phyloP scores from a whole-genome alignment of 1,284 basidiomycete genomes.

The Cryptococcus sp. region DNA sequence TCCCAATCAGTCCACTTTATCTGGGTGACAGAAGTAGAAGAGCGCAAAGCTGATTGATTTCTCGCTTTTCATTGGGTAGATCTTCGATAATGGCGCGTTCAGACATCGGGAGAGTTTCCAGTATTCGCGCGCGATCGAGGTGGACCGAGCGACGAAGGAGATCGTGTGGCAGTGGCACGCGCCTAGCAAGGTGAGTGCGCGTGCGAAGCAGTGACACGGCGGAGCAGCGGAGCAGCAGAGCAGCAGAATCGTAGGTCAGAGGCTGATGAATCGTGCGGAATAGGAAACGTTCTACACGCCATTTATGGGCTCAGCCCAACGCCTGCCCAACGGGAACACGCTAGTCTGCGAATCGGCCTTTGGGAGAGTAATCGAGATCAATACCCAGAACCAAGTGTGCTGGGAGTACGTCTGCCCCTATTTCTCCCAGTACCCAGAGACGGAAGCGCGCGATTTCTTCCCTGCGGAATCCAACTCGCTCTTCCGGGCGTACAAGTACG shows the following conservation, averaged over 20 bases:
- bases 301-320: constrained; percentile 28
- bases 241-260: neutral
- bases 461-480: constrained; percentile 22
- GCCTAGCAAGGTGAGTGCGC: constrained; percentile 14
- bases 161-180: constrained; percentile 28
- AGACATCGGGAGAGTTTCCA: constrained; percentile 23
- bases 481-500: constrained; percentile 28
- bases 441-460: constrained; percentile 21
- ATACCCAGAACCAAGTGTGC: constrained; percentile 13
- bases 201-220: neutral
- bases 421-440: constrained; percentile 24
- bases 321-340: constrained; percentile 26
- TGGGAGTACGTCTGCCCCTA: constrained; percentile 28
- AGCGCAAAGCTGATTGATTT: neutral
- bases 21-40: neutral
- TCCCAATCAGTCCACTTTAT: neutral
- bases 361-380: constrained; percentile 23
- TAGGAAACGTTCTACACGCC: constrained; percentile 29
- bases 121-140: constrained; percentile 22
- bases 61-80: neutral
- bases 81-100: constrained; percentile 29
- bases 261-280: neutral
- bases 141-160: constrained; percentile 22
- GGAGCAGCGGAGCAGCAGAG: neutral
- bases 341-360: constrained; percentile 24